Conservation (phyloP, 2,329 filamentous ascomycete species). For the Scytalidium sp. region DNA sequence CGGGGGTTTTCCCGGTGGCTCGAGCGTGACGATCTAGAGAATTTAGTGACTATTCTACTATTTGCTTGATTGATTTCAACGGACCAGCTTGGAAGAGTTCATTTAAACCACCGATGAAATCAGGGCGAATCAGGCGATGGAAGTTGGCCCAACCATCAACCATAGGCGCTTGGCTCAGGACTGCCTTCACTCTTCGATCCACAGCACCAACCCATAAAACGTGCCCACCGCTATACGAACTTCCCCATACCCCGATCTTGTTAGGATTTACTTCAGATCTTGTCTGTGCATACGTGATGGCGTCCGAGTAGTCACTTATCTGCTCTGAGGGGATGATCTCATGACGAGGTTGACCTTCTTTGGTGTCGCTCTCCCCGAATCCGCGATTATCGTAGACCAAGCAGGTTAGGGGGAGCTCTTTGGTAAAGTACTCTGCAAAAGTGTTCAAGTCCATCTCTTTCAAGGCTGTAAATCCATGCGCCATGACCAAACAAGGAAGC, state of each 20-base stretch:
- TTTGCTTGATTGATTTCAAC: not conserved
- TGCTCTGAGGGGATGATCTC: slow-evolving; percentile 31
- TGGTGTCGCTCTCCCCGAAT: slow-evolving; percentile 28
- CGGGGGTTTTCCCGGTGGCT: slow-evolving; percentile 27
- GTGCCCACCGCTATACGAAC: slow-evolving; percentile 35
- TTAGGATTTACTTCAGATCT: slow-evolving; percentile 26
- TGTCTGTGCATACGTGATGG: slow-evolving; percentile 34
- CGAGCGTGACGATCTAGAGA: slow-evolving; percentile 27
- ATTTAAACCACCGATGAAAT: slow-evolving; percentile 17
- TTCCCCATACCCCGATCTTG: slow-evolving; percentile 35
- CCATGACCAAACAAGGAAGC: slow-evolving; percentile 18
- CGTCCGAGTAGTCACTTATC: slow-evolving; percentile 31
- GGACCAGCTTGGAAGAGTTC: slow-evolving; percentile 11
- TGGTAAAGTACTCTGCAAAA: slow-evolving; percentile 21
- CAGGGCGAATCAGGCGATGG: slow-evolving; percentile 28
- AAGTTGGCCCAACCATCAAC: slow-evolving; percentile 35
- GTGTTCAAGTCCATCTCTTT: slow-evolving; percentile 20
- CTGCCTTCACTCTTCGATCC: slow-evolving; percentile 36
- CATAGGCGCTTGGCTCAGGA: slow-evolving; percentile 33
- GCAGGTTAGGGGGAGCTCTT: slow-evolving; percentile 19
- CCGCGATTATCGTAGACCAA: slow-evolving; percentile 33
- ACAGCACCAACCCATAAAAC: slow-evolving; percentile 34
- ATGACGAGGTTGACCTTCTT: slow-evolving; percentile 23
- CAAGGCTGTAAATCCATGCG: slow-evolving; percentile 18
- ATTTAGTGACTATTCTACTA: too few relatives aligned